These are phyloP conservation scores for Torrubiellomyces zombiae DNA, from an alignment of 2,329 filamentous ascomycete genomes.

Conservation along the genomic window DNA sequence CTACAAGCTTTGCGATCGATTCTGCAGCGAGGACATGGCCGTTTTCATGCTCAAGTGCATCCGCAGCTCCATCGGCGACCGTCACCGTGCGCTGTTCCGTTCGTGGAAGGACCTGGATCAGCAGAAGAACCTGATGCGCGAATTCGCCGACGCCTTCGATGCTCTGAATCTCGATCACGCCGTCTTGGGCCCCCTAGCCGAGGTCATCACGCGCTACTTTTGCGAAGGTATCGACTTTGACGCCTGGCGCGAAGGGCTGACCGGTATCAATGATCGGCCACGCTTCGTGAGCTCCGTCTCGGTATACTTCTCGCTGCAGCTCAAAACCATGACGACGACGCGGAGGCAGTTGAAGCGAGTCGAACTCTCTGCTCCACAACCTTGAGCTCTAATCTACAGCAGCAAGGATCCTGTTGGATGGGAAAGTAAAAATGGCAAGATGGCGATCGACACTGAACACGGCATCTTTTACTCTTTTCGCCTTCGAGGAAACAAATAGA, in stretches of 20 bases:
- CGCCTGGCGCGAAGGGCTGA: constrained; percentile 10
- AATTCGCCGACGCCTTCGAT: constrained; percentile 20
- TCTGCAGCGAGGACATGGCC: constrained; percentile 14
- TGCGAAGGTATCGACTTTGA: constrained; percentile 14
- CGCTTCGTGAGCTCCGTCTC: constrained; percentile 16
- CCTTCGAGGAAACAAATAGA: too few relatives aligned
- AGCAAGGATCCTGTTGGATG: too few relatives aligned
- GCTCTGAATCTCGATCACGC: constrained; percentile 10
- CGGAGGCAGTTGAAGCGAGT: constrained; percentile 13
- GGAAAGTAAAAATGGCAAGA: too few relatives aligned
- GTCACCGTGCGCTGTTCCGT: constrained; percentile 16
- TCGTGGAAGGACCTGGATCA: constrained; percentile 9
- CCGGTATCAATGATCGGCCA: constrained; percentile 11
- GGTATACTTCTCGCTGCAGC: constrained; percentile 13
- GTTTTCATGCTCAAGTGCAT: constrained; percentile 15
- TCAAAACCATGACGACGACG: constrained; percentile 8
- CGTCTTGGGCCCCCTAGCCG: constrained; percentile 9
- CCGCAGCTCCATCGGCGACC: constrained; percentile 13
- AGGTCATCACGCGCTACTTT: constrained; percentile 15
- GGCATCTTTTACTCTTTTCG: too few relatives aligned
- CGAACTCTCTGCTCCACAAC: too few relatives aligned
- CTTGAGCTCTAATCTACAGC: too few relatives aligned
- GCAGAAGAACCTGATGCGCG: constrained; percentile 14
- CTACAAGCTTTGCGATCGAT: constrained; percentile 20
- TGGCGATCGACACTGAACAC: too few relatives aligned